Evolutionary conservation across 179 eudicot genomes (phyloP), one percentile per base, ranked within the genome.

Genomic region (Beta corolliflora): DNA sequence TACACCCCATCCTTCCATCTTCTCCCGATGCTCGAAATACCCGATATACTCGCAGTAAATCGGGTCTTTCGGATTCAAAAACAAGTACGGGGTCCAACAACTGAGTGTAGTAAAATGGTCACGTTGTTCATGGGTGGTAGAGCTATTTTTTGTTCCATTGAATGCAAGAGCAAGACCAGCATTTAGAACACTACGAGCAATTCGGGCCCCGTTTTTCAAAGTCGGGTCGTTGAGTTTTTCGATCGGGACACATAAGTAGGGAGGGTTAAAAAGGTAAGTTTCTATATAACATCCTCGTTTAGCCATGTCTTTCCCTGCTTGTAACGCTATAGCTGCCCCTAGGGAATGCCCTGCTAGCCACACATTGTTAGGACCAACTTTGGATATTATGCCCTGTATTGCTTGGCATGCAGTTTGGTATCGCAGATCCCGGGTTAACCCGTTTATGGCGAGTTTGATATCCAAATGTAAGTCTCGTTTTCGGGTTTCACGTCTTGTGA

Each of bases 281-380:
- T 94, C 97, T 12, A 94, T 86, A 61, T 83, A 82, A 54, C 80
- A 73, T 2, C 91, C 90, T 1, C 29, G 72, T 78, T 91, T 90
- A 12, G 93, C 98, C 92, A 91, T 86, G 23, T 86, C 89, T 84
- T 89, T 94, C 0, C 98, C 98, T 5, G 87, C 85, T 50, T 90
- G 97, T 82, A 93, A 78, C 5, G 94, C 97, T 84, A 91, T 93
- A 73, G 95, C 95, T 10, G 97, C 87, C 13, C 98, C 98, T 65
- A 93, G 82, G 13, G 98, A 94, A 68, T 94, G 98, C n/a, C 98
- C 98, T 16, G 92, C 81, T 84, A 94, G 52, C 94, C 95, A 94
- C 25, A 94, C 77, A 54, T 70, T 85, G 13, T 69, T 73, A 44
- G 88, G 88, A 56, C 96, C 93, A 41, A 60, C 85, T 12, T 82